phyloP scores from a whole-genome alignment of 2,329 filamentous ascomycete genomes.

The Juglanconis juglandina region DNA sequence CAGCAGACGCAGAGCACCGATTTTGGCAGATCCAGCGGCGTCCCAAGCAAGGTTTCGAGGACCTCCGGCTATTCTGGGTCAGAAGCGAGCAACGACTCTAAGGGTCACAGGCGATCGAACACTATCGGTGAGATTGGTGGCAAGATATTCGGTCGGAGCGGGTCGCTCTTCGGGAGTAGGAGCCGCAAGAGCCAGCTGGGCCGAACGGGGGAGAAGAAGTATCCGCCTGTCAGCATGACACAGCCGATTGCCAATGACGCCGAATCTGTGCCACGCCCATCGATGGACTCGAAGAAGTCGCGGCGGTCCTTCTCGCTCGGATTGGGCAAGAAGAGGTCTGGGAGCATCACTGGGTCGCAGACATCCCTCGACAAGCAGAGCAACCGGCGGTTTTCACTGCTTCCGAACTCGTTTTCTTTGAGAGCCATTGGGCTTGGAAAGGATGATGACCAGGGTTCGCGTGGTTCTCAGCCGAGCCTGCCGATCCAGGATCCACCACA shows the following conservation, averaged over 20 bases:
- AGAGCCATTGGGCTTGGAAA: slow-evolving; percentile 61
- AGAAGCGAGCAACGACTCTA: slow-evolving; percentile 43
- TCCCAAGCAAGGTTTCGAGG: slow-evolving; percentile 56
- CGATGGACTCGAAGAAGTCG: slow-evolving; percentile 65
- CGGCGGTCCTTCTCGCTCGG: slow-evolving; percentile 69
- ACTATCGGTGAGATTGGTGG: slow-evolving; percentile 79
- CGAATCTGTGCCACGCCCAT: slow-evolving; percentile 49
- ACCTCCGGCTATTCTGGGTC: slow-evolving; percentile 57
- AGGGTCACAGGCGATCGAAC: slow-evolving; percentile 66
- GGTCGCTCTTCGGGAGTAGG: slow-evolving; percentile 72
- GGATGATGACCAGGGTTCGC: slow-evolving; percentile 46
- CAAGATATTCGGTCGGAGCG: slow-evolving; percentile 79
- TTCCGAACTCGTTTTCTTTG: slow-evolving; percentile 62
- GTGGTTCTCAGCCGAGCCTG: slow-evolving; percentile 50
- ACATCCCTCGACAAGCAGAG: slow-evolving; percentile 54
- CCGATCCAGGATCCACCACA: slow-evolving; percentile 48
- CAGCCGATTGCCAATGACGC: slow-evolving; percentile 62
- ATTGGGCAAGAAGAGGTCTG: slow-evolving; percentile 67
- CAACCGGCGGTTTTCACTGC: slow-evolving; percentile 64
- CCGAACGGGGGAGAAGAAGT: slow-evolving; percentile 63
- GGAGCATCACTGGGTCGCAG: slow-evolving; percentile 59
- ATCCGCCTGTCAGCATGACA: slow-evolving; percentile 90
- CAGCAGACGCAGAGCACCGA: slow-evolving; percentile 45
- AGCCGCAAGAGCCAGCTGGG: slow-evolving; percentile 43
- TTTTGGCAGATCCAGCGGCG: slow-evolving; percentile 59